Conservation (phyloP, 148 eudicot genomes). For the Fagopyrum tataricum region DNA sequence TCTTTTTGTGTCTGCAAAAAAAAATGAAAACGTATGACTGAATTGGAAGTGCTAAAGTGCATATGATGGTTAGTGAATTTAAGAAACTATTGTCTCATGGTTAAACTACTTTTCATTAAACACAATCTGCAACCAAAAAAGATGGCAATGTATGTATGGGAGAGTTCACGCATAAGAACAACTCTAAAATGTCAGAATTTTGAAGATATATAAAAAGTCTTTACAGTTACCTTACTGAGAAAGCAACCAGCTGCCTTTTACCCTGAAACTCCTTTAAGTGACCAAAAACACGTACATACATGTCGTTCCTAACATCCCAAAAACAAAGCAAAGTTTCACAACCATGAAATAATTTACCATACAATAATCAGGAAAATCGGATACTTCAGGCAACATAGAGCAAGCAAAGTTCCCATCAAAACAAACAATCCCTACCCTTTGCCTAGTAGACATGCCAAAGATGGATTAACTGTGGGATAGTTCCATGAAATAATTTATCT, state of each 20-base stretch:
- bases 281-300: constrained; percentile 77
- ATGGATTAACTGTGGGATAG: background rate
- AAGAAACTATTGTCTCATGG: background rate
- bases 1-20: too few species aligned
- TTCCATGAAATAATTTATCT: background rate
- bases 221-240: constrained; percentile 57
- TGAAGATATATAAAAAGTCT: background rate
- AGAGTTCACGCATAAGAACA: background rate
- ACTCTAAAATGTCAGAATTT: background rate
- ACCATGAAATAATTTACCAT: background rate
- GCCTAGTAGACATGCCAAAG: background rate
- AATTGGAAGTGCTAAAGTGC: background rate
- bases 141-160: background rate
- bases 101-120: background rate
- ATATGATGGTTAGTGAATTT: background rate
- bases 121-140: background rate
- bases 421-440: background rate
- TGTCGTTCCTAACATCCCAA: constrained; percentile 46
- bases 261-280: constrained; percentile 80
- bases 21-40: background rate
- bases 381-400: background rate
- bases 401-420: background rate
- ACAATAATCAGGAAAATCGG: background rate
- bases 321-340: constrained; percentile 15
- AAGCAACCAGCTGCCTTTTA: constrained; percentile 58